Base-by-base conservation (phyloP, 1,284 basidiomycete genomes). In the Tilletia setariae region DNA sequence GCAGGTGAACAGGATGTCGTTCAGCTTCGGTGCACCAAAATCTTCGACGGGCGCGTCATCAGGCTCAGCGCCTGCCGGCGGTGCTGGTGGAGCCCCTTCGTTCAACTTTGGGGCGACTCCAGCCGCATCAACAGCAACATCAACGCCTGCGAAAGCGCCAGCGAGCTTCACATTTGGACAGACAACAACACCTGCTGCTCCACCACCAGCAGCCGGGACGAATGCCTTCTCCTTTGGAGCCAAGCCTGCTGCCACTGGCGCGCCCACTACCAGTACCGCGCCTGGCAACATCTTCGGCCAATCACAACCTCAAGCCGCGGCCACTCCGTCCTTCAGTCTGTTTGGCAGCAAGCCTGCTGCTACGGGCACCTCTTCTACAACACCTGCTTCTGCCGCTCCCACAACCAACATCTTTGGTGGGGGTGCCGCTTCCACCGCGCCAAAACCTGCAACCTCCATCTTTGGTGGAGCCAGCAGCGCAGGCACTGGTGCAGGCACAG, bases 51-150 rank as follows among this genome's bases (percentile, higher is more conserved):
- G n/a, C n/a, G n/a, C n/a, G n/a, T n/a, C n/a, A n/a, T n/a, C n/a
- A n/a, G n/a, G n/a, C n/a, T n/a, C n/a, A n/a, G n/a, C n/a, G n/a
- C n/a, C n/a, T n/a, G n/a, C n/a, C n/a, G n/a, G n/a, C n/a, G n/a
- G n/a, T n/a, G n/a, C n/a, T n/a, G n/a, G n/a, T n/a, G 19, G 23
- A 46, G 23, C 15, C 25, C 78, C 79, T 76, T 76, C 76, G 21
- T 79, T 79, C 68, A 69, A 74, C 21, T 79, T 79, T 64, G 76
- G 76, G n/a, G 71, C 74, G 30, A n/a, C n/a, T n/a, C 71, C 78
- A 59, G 69, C 76, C 25, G 30, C 64, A 43, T 46, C 64, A 8
- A 35, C 62, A 28, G 63, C 63, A 23, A 66, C 70, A 13, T 49
- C 72, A n/a, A 23, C 25, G 15, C 16, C 68, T 2, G 43, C 46